Conservation (phyloP, 805 yeast genomes). For the Lachancea sp. region DNA sequence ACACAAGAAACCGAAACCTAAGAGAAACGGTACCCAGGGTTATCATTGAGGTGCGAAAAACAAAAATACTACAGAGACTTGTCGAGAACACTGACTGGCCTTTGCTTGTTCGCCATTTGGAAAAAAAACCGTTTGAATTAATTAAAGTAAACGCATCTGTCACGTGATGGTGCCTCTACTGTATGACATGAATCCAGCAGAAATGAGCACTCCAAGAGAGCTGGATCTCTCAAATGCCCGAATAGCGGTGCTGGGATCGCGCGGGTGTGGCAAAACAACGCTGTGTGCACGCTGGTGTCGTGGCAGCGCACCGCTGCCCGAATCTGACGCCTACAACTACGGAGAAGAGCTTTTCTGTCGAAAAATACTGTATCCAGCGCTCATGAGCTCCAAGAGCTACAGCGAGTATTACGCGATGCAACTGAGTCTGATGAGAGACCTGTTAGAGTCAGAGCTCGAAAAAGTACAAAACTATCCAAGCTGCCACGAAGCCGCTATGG, state of each 20-base stretch:
- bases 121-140: no score
- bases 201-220: conserved; percentile 13
- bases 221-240: conserved; percentile 16
- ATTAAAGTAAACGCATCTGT: no score
- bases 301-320: not conserved
- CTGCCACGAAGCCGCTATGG: not conserved
- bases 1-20: no score
- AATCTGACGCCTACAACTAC: not conserved
- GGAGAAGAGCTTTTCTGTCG: conserved; percentile 1
- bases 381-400: not conserved
- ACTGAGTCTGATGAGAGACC: not conserved
- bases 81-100: no score
- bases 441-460: not conserved
- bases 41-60: no score
- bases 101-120: no score
- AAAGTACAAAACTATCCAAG: not conserved
- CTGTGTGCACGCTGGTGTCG: conserved; percentile 20
- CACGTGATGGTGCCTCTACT: conserved; percentile 1
- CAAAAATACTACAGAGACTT: no score
- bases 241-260: conserved; percentile 25
- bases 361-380: not conserved
- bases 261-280: conserved; percentile 23
- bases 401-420: not conserved
- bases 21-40: no score
- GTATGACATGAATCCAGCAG: not conserved